A percentile compares a stretch with the other conserved stretches of the same genome.
phyloP scores from a whole-genome alignment of 129 eudicot species.

The Flaveria sonorensis region DNA sequence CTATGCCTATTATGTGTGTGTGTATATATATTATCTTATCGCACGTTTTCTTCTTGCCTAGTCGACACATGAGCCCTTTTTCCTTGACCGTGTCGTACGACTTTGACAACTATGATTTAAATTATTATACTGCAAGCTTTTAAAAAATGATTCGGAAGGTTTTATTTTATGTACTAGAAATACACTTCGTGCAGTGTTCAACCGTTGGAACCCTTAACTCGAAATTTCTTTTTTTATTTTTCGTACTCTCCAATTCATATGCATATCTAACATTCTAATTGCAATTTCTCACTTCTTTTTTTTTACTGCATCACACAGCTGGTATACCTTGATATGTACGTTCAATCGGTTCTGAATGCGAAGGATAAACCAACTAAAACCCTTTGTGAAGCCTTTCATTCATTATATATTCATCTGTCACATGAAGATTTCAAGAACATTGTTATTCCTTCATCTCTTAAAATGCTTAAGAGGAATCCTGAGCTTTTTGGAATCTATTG shows the following conservation, averaged over 20 bases:
- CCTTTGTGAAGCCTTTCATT: constrained; percentile 79
- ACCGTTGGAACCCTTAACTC: not conserved
- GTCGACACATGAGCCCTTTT: too few species aligned
- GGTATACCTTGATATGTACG: constrained; percentile 74
- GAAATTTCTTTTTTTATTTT: not conserved
- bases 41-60: too few species aligned
- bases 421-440: constrained; percentile 83
- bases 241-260: constrained; percentile 8
- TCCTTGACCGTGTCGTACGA: too few species aligned
- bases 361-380: constrained; percentile 67
- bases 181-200: not conserved
- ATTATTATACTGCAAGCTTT: too few species aligned
- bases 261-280: not conserved
- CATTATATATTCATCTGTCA: constrained; percentile 57
- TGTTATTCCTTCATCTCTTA: constrained; percentile 77
- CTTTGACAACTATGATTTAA: too few species aligned
- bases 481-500: constrained; percentile 81
- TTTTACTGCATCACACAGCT: constrained; percentile 53
- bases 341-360: constrained; percentile 73
- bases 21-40: too few species aligned
- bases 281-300: constrained; percentile 14
- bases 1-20: not conserved
- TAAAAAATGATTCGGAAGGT: not conserved
- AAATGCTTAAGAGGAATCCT: constrained; percentile 96
- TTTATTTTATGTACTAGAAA: constrained; percentile 6